These are phyloP conservation scores for Backusella luteola DNA, from an alignment of 192 early-diverging fungal genomes.

Conservation along the genomic window DNA sequence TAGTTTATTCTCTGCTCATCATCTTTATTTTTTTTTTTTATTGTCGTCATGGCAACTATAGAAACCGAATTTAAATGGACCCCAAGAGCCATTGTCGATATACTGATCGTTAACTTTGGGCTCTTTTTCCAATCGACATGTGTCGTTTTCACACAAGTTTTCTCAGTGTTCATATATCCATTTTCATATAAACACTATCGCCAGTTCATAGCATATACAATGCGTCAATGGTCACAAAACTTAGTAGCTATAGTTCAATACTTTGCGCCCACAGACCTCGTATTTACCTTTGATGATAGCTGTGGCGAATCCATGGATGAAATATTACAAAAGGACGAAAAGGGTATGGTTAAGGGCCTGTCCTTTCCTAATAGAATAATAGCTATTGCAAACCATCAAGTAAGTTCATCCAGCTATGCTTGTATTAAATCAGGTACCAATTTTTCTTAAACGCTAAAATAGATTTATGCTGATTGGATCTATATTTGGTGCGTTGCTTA, in stretches of 20 bases:
- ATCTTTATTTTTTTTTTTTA: not conserved
- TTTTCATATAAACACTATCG: not conserved
- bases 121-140: conserved; percentile 32
- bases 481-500: conserved; percentile 69
- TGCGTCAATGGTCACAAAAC: conserved; percentile 36
- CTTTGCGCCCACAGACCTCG: conserved; percentile 50
- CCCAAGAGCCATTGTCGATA: not conserved
- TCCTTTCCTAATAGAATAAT: conserved; percentile 47
- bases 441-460: not conserved
- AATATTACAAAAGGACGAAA: conserved; percentile 13
- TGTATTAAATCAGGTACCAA: not conserved
- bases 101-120: conserved; percentile 20
- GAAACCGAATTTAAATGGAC: not conserved
- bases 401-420: conserved; percentile 14
- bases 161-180: conserved; percentile 5
- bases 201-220: conserved; percentile 14
- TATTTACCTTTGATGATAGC: conserved; percentile 46
- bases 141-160: conserved; percentile 17
- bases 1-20: not conserved
- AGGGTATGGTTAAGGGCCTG: conserved; percentile 24
- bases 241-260: conserved; percentile 50
- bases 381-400: conserved; percentile 61
- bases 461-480: conserved; percentile 71
- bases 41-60: not conserved
- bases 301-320: conserved; percentile 25